These are phyloP conservation scores for Vanrija pseudolonga DNA, from an alignment of 1,284 basidiomycete genomes.

Conservation along the genomic window DNA sequence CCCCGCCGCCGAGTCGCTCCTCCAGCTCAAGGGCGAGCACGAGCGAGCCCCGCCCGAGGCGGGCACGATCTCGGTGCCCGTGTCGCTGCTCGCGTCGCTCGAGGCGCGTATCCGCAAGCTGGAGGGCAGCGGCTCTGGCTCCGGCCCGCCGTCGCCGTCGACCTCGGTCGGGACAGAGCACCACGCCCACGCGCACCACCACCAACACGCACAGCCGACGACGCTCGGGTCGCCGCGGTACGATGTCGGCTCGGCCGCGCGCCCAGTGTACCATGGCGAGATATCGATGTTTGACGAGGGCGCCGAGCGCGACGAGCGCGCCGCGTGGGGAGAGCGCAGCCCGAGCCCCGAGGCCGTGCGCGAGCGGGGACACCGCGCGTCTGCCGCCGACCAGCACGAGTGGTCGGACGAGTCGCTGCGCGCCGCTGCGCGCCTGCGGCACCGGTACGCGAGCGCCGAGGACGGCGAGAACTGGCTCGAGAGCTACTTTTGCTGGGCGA, in stretches of 20 bases:
- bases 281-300: slow-evolving; percentile 5
- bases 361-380: too few species aligned
- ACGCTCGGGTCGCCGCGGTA: slow-evolving; percentile 1
- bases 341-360: too few species aligned
- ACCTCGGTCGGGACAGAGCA: background rate
- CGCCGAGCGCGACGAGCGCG: background rate
- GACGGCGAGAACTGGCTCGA: slow-evolving; percentile 16
- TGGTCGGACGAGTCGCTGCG: slow-evolving; percentile 8
- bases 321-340: too few species aligned
- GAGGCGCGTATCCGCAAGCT: too few species aligned
- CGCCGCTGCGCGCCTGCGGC: slow-evolving; percentile 5
- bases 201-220: background rate
- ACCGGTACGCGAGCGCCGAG: slow-evolving; percentile 11
- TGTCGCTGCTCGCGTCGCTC: too few species aligned
- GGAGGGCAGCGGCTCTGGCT: too few species aligned
- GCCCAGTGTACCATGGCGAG: slow-evolving; percentile 7
- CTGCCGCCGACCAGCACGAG: too few species aligned
- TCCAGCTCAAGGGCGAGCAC: too few species aligned
- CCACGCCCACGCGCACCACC: background rate
- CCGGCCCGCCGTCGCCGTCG: background rate
- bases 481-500: slow-evolving; percentile 14
- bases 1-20: too few species aligned
- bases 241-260: background rate
- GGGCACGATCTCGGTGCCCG: too few species aligned
- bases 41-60: too few species aligned